These are phyloP conservation scores for Penicillium janthinellum DNA, from an alignment of 2,329 filamentous ascomycete species.

Conservation along the genomic window DNA sequence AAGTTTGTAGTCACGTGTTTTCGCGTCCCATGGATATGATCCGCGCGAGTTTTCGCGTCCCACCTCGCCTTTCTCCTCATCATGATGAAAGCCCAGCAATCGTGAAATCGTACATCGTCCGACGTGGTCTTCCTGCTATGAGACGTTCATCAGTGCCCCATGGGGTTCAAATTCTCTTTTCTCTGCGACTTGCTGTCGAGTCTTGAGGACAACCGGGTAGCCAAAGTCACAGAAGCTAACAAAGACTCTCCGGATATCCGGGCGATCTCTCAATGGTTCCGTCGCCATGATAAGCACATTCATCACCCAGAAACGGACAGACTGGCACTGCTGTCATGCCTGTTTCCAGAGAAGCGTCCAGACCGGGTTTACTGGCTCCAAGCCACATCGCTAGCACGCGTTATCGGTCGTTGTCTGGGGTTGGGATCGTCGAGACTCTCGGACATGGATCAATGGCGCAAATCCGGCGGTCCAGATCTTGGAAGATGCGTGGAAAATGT, in stretches of 20 bases:
- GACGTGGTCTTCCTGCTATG: background rate
- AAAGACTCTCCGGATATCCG: constrained; percentile 41
- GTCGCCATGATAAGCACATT: constrained; percentile 60
- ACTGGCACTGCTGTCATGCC: constrained; percentile 69
- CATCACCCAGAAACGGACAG: constrained; percentile 59
- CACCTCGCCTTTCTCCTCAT: background rate
- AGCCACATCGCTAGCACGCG: constrained; percentile 60
- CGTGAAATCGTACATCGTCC: background rate
- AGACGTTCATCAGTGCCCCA: constrained; percentile 16
- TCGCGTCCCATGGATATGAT: constrained; percentile 36
- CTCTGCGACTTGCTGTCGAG: constrained; percentile 74
- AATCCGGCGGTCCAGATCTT: constrained; percentile 65
- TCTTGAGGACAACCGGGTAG: constrained; percentile 56
- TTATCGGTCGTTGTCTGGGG: constrained; percentile 68
- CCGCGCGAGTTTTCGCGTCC: constrained; percentile 16
- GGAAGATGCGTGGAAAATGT: constrained; percentile 70
- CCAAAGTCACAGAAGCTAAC: constrained; percentile 36
- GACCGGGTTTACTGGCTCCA: constrained; percentile 78
- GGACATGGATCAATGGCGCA: constrained; percentile 65
- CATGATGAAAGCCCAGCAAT: background rate
- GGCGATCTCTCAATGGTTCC: constrained; percentile 69
- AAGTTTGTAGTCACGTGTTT: constrained; percentile 32
- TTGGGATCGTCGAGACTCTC: constrained; percentile 63
- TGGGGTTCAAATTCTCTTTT: constrained; percentile 61
- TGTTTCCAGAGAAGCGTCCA: constrained; percentile 74